phyloP scores from a whole-genome alignment of 495 filamentous ascomycete genomes.

The Hypoxylon fuscum region DNA sequence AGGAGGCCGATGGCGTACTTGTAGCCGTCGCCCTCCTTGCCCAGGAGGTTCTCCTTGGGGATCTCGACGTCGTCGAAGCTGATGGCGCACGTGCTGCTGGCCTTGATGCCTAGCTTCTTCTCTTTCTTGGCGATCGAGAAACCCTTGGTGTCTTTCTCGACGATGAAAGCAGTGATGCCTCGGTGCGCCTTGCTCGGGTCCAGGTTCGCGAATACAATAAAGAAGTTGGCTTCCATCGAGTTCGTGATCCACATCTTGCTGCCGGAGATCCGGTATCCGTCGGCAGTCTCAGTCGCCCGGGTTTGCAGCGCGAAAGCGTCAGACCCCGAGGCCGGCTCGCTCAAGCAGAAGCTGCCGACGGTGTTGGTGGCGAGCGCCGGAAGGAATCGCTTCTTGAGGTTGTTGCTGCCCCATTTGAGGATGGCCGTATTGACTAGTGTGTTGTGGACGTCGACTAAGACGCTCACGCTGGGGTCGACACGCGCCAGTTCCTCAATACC shows the following conservation, averaged over 20 bases:
- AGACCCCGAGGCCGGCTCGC: conserved; percentile 90
- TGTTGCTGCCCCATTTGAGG: conserved; percentile 80
- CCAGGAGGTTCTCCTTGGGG: conserved; percentile 86
- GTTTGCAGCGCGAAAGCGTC: conserved; percentile 97
- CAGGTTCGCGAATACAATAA: conserved; percentile 97
- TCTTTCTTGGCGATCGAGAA: conserved; percentile 99
- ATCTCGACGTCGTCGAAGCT: conserved; percentile 98
- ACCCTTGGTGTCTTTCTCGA: conserved; percentile 87
- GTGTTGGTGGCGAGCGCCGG: conserved; percentile 88
- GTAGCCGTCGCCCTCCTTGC: conserved; percentile 90
- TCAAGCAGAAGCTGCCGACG: conserved; percentile 95
- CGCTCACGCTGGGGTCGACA: conserved; percentile 93
- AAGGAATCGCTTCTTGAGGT: conserved; percentile 83
- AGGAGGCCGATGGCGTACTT: conserved; percentile 97
- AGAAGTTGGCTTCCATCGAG: conserved; percentile 89
- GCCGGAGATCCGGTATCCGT: conserved; percentile 86
- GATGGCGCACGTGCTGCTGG: conserved; percentile 94
- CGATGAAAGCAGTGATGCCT: conserved; percentile 95
- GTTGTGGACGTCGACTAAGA: conserved; percentile 96
- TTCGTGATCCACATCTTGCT: conserved; percentile 99
- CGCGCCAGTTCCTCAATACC: conserved; percentile 96
- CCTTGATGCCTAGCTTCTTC: conserved; percentile 97
- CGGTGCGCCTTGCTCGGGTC: conserved; percentile 89
- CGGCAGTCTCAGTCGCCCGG: conserved; percentile 75
- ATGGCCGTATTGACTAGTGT: conserved; percentile 96